Conservation (phyloP, 2,329 filamentous ascomycete species). For the Verticillium alfalfae region DNA sequence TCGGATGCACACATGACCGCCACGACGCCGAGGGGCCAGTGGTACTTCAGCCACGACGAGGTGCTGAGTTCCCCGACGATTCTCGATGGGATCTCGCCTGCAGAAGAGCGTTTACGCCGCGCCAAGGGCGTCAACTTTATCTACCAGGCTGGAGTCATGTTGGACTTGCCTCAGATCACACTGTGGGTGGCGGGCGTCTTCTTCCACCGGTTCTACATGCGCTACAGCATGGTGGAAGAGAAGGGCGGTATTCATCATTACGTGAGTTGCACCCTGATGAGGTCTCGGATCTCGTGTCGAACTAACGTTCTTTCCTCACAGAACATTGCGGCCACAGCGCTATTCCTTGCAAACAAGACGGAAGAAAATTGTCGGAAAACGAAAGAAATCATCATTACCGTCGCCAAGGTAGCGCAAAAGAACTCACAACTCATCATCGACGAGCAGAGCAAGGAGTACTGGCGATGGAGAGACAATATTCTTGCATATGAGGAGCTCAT, state of each 20-base stretch:
- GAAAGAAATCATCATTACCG: slow-evolving; percentile 87
- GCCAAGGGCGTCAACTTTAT: slow-evolving; percentile 97
- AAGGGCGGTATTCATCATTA: slow-evolving; percentile 84
- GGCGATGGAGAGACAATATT: slow-evolving; percentile 95
- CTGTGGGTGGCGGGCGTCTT: slow-evolving; percentile 89
- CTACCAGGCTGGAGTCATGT: slow-evolving; percentile 84
- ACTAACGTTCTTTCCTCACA: slow-evolving; percentile 22
- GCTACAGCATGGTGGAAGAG: slow-evolving; percentile 71
- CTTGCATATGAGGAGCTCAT: slow-evolving; percentile 88
- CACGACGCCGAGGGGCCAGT: slow-evolving; percentile 55
- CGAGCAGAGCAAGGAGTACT: slow-evolving; percentile 97
- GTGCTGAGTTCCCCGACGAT: slow-evolving; percentile 78
- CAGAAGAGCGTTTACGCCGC: slow-evolving; percentile 73
- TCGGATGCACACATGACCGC: slow-evolving; percentile 6
- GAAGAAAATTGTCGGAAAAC: slow-evolving; percentile 97
- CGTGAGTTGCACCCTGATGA: slow-evolving; percentile 42
- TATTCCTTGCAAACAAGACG: slow-evolving; percentile 95
- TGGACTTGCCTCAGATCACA: slow-evolving; percentile 88
- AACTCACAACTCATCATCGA: slow-evolving; percentile 85
- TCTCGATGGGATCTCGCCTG: slow-evolving; percentile 69
- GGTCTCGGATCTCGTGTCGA: not conserved
- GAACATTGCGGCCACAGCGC: slow-evolving; percentile 81
- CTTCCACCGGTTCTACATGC: slow-evolving; percentile 95
- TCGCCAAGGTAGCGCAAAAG: slow-evolving; percentile 92
- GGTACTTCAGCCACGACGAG: slow-evolving; percentile 84